Evolutionary conservation across 2,329 filamentous ascomycete species (phyloP), one percentile per base, ranked within the genome.

Genomic region (Calonectria hawksworthii): DNA sequence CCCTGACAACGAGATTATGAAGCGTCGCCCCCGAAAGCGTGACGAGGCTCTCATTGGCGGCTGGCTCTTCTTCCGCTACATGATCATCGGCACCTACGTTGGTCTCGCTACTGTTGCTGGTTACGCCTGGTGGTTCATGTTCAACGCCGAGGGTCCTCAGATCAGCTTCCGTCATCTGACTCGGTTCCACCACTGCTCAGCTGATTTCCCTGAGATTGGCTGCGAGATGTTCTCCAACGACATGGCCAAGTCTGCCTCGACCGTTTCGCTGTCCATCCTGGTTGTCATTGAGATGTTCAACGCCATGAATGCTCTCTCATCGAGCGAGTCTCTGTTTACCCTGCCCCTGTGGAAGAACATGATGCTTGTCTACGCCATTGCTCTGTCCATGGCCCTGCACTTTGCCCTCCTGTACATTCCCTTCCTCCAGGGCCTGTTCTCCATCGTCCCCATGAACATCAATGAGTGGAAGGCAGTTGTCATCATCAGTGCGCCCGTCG

Each of bases 71-170:
- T 96, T 99, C 91, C 93, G 97, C 68, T 99, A 99, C 86, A 93
- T 99, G 89, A 93, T 99, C 65, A 97, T 99, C 80, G 97, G 97
- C 75, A 95, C 93, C 11, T 99, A 99, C 78, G 97, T 99, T 73
- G 97, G 97, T 83, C 89, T 95, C 51, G 97, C 97, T 69, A 99
- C 97, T 4, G 98, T 99, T 26, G 96, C 94, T 82, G 97, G 98
- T 59, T 99, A 99, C 83, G 96, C 95, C n/a, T 99, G 97, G 97
- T 99, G 96, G 95, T 99, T 99, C 89, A 96, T 99, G 94, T 98
- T 94, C 89, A 96, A 99, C 88, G 87, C 93, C 11, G 92, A 93
- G 79, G 97, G 97, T 0, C 97, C 97, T 30, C 95, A 98, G 85
- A 98, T 99, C 86, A 93, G 89, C 76, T 98, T 99, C 88, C 94